Evolutionary conservation across 2,329 filamentous ascomycete genomes (phyloP).

Genomic region (Sporothrix humicola): DNA sequence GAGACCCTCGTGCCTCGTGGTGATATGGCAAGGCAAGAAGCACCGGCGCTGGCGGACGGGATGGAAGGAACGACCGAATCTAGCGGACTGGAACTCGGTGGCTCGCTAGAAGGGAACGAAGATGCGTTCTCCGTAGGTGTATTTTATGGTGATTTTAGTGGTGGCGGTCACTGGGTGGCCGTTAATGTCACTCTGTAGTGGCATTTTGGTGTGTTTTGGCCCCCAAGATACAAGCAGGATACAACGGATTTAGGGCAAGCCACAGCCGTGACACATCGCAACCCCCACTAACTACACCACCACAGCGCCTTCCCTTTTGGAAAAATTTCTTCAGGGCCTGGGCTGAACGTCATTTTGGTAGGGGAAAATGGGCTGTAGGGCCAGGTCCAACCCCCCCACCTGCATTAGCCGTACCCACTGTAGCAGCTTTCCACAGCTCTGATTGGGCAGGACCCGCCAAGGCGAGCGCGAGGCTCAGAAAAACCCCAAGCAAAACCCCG

Average conservation of each 20-base stretch:
- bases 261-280: not conserved
- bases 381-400: constrained; percentile 30
- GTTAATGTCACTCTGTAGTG: not conserved
- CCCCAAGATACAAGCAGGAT: not conserved
- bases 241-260: not conserved
- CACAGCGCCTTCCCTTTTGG: constrained; percentile 20
- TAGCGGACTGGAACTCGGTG: not conserved
- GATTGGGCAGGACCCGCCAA: constrained; percentile 27
- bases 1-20: constrained; percentile 14
- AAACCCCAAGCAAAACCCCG: constrained; percentile 3
- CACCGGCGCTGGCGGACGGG: not conserved
- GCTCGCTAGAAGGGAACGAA: not conserved
- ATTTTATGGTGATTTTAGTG: too few relatives aligned
- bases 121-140: not conserved
- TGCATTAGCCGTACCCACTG: constrained; percentile 22
- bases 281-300: not conserved
- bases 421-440: not conserved
- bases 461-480: constrained; percentile 32
- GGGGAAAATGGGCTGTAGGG: not conserved
- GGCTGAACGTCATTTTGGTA: constrained; percentile 23
- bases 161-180: not conserved
- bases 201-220: not conserved
- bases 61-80: constrained; percentile 18
- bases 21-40: constrained; percentile 22
- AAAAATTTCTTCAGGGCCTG: constrained; percentile 26